Base-by-base conservation (phyloP, 129 eudicot species). In the Tagetes erecta region DNA sequence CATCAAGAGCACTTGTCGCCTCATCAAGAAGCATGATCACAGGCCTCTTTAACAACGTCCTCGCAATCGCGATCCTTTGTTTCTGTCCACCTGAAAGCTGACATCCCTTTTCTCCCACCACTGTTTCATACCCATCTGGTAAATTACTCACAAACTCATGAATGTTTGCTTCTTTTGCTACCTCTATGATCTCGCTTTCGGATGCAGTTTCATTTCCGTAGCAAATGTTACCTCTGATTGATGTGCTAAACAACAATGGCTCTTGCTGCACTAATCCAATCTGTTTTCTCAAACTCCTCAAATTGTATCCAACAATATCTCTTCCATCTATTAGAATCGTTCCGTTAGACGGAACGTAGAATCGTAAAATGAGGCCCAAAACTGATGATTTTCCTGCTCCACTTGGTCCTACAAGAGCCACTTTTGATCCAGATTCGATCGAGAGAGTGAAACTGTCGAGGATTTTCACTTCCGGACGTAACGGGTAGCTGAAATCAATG, bases 321-420 rank as follows among this genome's bases (percentile, higher is more conserved):
- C 80, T 80, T 34, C 88, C 85, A 38, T 91, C 97, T 13, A 91
- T 84, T 40, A 70, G 71, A 35, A 87, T 81, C 41, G 2, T 5
- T 66, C 97, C 95, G 63, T 80, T 46, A 9, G 52, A 68, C 3
- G 88, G 82, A 71, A 78, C 78, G 31, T 91, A 91, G 64, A 91
- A 91, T 78, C 97, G 71, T 80, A 91, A 86, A 50, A 91, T 8
- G 39, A 91, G 86, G 1, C 91, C 89, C 72, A 91, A 68, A 66
- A 91, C 85, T 1, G 97, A 91, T 1, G 97, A 91, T 67, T 91
- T 91, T 27, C 97, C 95, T 1, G 97, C 97, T n/a, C 97, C 97
- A 64, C 95, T 87, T 13, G 86, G 86, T 40, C 97, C 91, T 13
- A 91, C 94, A 34, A 91, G 77, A 67, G 94, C 97, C 81, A 91